phyloP scores from a whole-genome alignment of 1,139 yeast species.

The Pichia sorboxylosa region DNA sequence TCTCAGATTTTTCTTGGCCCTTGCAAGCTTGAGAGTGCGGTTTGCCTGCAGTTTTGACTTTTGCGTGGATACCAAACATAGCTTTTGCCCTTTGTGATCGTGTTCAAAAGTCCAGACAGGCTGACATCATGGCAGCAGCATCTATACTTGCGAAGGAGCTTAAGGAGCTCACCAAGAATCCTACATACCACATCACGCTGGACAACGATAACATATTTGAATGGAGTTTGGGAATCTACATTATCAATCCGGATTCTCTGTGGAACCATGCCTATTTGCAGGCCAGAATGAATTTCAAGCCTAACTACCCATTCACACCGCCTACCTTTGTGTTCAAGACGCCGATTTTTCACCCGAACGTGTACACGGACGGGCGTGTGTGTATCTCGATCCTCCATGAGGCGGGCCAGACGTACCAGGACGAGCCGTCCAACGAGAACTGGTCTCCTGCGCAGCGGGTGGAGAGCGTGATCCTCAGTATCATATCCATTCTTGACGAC shows the following conservation, averaged over 20 bases:
- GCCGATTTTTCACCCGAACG: conserved; percentile 89
- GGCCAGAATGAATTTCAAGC: conserved; percentile 89
- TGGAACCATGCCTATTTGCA: conserved; percentile 94
- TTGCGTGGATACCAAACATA: no score
- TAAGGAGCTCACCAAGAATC: conserved; percentile 26
- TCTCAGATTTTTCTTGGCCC: no score
- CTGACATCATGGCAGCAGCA: conserved; percentile 22
- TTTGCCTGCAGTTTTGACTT: no score
- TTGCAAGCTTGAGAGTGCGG: no score
- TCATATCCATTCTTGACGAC: conserved; percentile 81
- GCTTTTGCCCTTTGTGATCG: no score
- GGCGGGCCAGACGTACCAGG: conserved; percentile 72
- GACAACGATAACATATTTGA: conserved; percentile 85
- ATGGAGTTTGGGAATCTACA: conserved; percentile 93
- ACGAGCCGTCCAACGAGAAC: conserved; percentile 84
- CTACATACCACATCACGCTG: conserved; percentile 81
- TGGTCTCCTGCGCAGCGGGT: conserved; percentile 98
- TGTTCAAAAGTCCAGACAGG: no score
- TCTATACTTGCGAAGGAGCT: conserved; percentile 20
- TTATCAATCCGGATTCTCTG: conserved; percentile 75
- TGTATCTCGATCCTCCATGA: conserved; percentile 89
- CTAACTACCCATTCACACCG: conserved; percentile 83
- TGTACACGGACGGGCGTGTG: conserved; percentile 82
- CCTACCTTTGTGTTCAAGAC: conserved; percentile 93
- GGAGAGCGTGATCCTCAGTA: conserved; percentile 79